Evolutionary conservation across 108 stramenopile species (phyloP), one percentile per base, ranked within the genome.

Genomic region (Pseudonitzschia pungens): DNA sequence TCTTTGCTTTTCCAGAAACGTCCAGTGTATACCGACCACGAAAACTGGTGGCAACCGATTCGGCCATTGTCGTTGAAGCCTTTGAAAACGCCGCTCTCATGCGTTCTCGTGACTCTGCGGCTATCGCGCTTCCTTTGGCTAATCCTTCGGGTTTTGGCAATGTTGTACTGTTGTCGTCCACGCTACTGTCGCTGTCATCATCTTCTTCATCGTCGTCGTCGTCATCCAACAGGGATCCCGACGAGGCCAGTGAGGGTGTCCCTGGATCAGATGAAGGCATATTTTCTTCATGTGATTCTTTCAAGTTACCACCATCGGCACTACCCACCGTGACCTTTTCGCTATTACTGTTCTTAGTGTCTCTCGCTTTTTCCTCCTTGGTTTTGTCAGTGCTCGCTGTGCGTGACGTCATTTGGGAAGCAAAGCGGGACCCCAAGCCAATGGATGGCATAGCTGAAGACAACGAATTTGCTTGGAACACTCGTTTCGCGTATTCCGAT

Each of bases 41-140:
- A 69, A 78, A 81, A 5, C 68, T 50, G 29, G 74, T 65, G 11
- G 77, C 43, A 20, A 78, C 73, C 4, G 82, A 73, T 68, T 79
- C 81, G 31, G 80, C 80, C 15, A 70, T 73, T 21, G 73, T 73
- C 15, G 54, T 50, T 45, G 72, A 57, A 55, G 80, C 80, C 33
- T 50, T 69, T 28, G 60, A 55, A 12, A 72, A 51, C 0, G 57
- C 76, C 14, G 52, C 54, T 41, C 10, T 70, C 55, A 57, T 22
- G 29, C 55, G 69, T 22, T 33, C 69, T 56, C 55, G 51, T 2
- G 69, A 41, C 53, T 55, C 41, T 36, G 44, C 22, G 1, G 67
- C n/a, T 18, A 50, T 31, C 4, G 18, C 69, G n/a, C 14, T 57
- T 55, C 69, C 69, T 11, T 21, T 24, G 2, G 67, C 12, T 14